A percentile compares a stretch with the other conserved stretches of the same genome.
These are phyloP conservation scores for Mortierella sp. DNA, from an alignment of 371 early-diverging fungal species.

Conservation along the genomic window DNA sequence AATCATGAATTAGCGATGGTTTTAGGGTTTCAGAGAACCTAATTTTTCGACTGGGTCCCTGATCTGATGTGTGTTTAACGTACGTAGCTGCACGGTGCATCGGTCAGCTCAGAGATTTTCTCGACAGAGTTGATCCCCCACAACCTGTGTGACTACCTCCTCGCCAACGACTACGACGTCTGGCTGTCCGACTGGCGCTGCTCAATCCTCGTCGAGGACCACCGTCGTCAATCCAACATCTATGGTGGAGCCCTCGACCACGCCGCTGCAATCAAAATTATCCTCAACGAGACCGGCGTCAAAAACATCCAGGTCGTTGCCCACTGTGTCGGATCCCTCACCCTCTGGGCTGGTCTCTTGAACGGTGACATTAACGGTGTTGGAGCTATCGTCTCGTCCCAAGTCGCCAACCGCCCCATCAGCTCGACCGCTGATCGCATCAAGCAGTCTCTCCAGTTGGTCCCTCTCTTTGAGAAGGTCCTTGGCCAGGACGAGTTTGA, in stretches of 20 bases:
- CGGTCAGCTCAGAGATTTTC: slow-evolving; percentile 56
- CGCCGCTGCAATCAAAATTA: slow-evolving; percentile 55
- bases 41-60: background rate
- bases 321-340: slow-evolving; percentile 59
- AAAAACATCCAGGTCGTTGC: slow-evolving; percentile 58
- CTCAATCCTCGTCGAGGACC: slow-evolving; percentile 40
- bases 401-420: slow-evolving; percentile 42
- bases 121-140: slow-evolving; percentile 55
- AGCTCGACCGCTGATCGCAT: slow-evolving; percentile 40
- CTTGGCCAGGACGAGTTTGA: slow-evolving; percentile 48
- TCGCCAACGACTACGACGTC: slow-evolving; percentile 59
- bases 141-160: slow-evolving; percentile 57
- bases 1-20: too few relatives aligned
- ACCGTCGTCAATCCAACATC: slow-evolving; percentile 49
- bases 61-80: background rate
- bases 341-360: slow-evolving; percentile 59
- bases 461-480: slow-evolving; percentile 45
- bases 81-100: slow-evolving; percentile 56
- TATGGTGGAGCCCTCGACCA: slow-evolving; percentile 50
- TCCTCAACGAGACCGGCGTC: slow-evolving; percentile 44
- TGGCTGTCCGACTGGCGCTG: slow-evolving; percentile 59
- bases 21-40: background rate
- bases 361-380: slow-evolving; percentile 59
- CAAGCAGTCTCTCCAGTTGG: slow-evolving; percentile 45
- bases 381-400: slow-evolving; percentile 52